Base-by-base conservation (phyloP, 2,329 filamentous ascomycete genomes). In the Alternaria sp. region DNA sequence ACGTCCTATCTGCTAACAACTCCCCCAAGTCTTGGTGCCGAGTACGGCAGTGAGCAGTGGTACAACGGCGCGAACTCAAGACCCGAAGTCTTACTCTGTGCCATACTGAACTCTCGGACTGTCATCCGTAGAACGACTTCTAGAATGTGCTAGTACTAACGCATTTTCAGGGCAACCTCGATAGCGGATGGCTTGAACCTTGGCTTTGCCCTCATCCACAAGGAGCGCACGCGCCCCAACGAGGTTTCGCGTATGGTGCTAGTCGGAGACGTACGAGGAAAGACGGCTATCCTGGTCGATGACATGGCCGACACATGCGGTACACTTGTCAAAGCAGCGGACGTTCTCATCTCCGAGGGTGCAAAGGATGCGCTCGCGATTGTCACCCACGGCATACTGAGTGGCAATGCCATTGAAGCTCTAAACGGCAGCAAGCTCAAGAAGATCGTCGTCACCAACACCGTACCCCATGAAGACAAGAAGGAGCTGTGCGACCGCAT, bases 301-400 rank as follows among this genome's bases (percentile, higher is more conserved):
- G 95, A 98, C 79, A 97, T 98, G 93, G 94, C 94, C 30, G 95
- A 98, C 78, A 97, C 95, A 5, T 97, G 94, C 80, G 94, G 94
- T 71, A 97, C 93, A 2, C 84, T 92, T 12, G 88, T 87, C 79
- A 98, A 98, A 84, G 96, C 94, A 3, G 96, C 95, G 15, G 90
- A 93, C 61, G 95, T 94, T 0, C 88, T 98, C 56, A 92, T 95
- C 80, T 71, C 70, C 23, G 87, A 93, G 73, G 91, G 97, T 75
- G 95, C 96, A 2, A 89, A 89, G 70, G 89, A 96, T 77, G 94
- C 97, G 41, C 93, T 97, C 67, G 96, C 96, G 23, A 96, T 98
- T 70, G 96, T 98, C 62, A 97, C 95, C 1, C 95, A 97, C 78
- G 94, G 94, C 37, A 97, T 97, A 63, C 84, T 98, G 55, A 94